Evolutionary conservation across 805 yeast genomes (phyloP).

Genomic region (Saturnispora quitensis): DNA sequence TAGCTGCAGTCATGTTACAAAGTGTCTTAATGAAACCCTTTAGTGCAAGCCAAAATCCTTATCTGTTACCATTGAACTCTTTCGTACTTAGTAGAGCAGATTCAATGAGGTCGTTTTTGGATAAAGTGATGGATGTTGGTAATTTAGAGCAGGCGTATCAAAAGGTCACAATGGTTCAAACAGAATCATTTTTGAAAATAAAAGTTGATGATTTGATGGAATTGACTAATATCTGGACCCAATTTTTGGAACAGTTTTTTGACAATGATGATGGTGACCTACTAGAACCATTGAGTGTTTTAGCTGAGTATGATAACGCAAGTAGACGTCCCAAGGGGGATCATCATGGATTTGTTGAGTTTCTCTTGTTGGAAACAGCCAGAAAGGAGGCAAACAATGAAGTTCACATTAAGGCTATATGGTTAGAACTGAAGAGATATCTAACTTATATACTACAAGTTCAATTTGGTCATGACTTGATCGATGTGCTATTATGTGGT

Average conservation of each 20-base stretch:
- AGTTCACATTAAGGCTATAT: slow-evolving; percentile 28
- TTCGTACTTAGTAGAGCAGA: slow-evolving; percentile 47
- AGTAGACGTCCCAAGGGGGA: slow-evolving; percentile 10
- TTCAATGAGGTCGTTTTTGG: slow-evolving; percentile 36
- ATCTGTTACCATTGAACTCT: slow-evolving; percentile 72
- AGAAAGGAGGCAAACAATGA: slow-evolving; percentile 3
- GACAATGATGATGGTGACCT: slow-evolving; percentile 1
- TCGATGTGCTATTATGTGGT: slow-evolving; percentile 44
- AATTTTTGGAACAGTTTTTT: slow-evolving; percentile 29
- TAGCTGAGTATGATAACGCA: slow-evolving; percentile 31
- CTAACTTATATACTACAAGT: slow-evolving; percentile 76
- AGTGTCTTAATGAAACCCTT: slow-evolving; percentile 62
- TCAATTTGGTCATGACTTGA: slow-evolving; percentile 65
- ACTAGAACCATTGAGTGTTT: not conserved
- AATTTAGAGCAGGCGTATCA: slow-evolving; percentile 53
- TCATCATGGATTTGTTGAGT: slow-evolving; percentile 9
- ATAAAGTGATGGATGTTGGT: slow-evolving; percentile 41
- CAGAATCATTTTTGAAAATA: slow-evolving; percentile 52
- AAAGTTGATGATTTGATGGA: slow-evolving; percentile 37
- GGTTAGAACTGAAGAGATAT: slow-evolving; percentile 75
- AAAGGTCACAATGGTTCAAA: slow-evolving; percentile 34
- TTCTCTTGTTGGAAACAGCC: slow-evolving; percentile 7
- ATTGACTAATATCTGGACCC: slow-evolving; percentile 34
- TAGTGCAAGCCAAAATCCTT: slow-evolving; percentile 44
- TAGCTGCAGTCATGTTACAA: slow-evolving; percentile 55